Conservation (phyloP, 352 stramenopile species). For the Phytophthora europaea region DNA sequence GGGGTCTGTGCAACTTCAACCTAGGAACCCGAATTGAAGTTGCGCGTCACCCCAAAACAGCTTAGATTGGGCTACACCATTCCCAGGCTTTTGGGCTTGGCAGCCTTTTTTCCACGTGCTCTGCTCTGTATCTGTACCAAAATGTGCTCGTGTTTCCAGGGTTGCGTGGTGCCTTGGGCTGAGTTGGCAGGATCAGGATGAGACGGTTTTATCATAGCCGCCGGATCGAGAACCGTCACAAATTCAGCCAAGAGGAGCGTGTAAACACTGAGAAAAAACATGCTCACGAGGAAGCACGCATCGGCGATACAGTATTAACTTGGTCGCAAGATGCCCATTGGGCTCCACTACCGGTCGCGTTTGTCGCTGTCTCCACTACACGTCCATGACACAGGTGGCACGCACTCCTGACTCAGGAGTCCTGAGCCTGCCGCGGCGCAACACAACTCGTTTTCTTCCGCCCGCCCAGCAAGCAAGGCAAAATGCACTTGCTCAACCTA, state of each 20-base stretch:
- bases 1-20: conserved; percentile 35
- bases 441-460: conserved; percentile 1
- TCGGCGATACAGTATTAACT: neutral
- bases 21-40: conserved; percentile 1
- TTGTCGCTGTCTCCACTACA: neutral
- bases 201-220: neutral
- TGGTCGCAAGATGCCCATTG: neutral
- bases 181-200: neutral
- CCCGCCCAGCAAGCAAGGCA: neutral
- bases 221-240: neutral
- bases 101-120: no score
- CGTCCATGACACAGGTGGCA: neutral
- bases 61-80: neutral
- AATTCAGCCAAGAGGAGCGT: neutral
- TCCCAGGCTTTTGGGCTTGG: no score
- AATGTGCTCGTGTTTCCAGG: no score
- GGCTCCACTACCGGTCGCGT: neutral
- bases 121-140: no score
- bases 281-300: neutral
- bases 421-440: neutral
- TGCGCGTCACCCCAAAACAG: neutral
- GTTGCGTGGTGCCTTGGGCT: neutral
- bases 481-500: neutral
- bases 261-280: neutral
- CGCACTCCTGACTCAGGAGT: no score